Base-by-base conservation (phyloP, 352 stramenopile genomes). In the Ochromonadaceae sp. region DNA sequence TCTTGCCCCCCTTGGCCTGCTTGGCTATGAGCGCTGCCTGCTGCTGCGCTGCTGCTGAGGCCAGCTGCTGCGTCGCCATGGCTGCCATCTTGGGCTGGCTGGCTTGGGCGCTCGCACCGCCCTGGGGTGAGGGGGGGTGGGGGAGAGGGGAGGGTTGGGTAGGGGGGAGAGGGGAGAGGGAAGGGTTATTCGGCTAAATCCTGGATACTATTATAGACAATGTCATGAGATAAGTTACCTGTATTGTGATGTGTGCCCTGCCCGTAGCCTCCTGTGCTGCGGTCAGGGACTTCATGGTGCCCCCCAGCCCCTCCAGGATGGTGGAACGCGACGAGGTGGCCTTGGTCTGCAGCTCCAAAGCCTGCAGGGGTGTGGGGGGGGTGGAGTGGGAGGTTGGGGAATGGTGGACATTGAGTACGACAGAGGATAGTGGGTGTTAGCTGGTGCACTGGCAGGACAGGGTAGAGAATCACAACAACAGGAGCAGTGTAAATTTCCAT, bases 191-290 rank as follows among this genome's bases (percentile, higher is more conserved):
- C n/a, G n/a, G n/a, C n/a, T n/a, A n/a, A n/a, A n/a, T n/a, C n/a
- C n/a, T n/a, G n/a, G n/a, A n/a, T n/a, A n/a, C n/a, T n/a, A n/a
- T n/a, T n/a, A n/a, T n/a, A n/a, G n/a, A n/a, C n/a, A n/a, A n/a
- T n/a, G n/a, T n/a, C n/a, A n/a, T n/a, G n/a, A n/a, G n/a, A n/a
- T n/a, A n/a, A n/a, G n/a, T n/a, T n/a, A n/a, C n/a, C n/a, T n/a
- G n/a, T n/a, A 63, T 17, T 22, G 26, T 28, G 10, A 63, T 25
- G 26, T 63, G 55, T 30, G 55, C 36, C 38, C 41, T 47, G 2
- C 55, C 55, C 14, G 55, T 63, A 4, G 55, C 55, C 28, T 63
- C 55, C 41, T 50, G 40, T n/a, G 55, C 31, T 4, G 10, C n/a
- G 28, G 22, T 15, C 2, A 63, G 26, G 17, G 55, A 63, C 26